These are phyloP conservation scores for Neltuma alba DNA, from an alignment of 306 rosid species.

Conservation along the genomic window DNA sequence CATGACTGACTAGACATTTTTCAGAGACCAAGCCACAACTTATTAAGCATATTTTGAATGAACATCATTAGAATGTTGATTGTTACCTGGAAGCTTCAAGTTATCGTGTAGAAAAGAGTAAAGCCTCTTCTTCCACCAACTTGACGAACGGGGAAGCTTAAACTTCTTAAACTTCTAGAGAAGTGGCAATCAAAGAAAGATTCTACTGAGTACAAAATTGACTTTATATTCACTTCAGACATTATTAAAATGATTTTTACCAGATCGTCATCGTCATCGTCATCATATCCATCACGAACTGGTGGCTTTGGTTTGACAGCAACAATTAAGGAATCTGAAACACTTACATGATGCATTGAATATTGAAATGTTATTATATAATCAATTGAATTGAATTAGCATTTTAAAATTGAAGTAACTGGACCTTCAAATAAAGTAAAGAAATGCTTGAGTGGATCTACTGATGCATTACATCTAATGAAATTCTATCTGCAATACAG, in stretches of 20 bases:
- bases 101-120: slow-evolving; percentile 78
- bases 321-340: slow-evolving; percentile 76
- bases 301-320: slow-evolving; percentile 97
- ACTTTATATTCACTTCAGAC: slow-evolving; percentile 24
- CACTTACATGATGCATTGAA: slow-evolving; percentile 24
- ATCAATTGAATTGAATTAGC: slow-evolving; percentile 45
- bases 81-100: slow-evolving; percentile 86
- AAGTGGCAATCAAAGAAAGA: slow-evolving; percentile 35
- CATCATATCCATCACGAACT: slow-evolving; percentile 61
- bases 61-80: slow-evolving; percentile 30
- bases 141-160: slow-evolving; percentile 84
- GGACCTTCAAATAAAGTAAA: not conserved
- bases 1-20: not conserved
- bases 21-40: not conserved
- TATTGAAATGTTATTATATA: slow-evolving; percentile 7
- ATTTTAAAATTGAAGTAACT: not conserved
- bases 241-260: slow-evolving; percentile 44
- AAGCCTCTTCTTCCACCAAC: slow-evolving; percentile 79
- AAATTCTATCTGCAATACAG: slow-evolving; percentile 12
- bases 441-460: not conserved
- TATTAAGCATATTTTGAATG: not conserved
- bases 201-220: slow-evolving; percentile 6
- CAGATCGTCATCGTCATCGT: slow-evolving; percentile 81
- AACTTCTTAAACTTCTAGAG: slow-evolving; percentile 86
- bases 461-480: not conserved